Percentiles rank a stretch among this genome's conserved stretches.
phyloP scores from a whole-genome alignment of 2,329 filamentous ascomycete genomes.

The Acrodontium crateriforme region DNA sequence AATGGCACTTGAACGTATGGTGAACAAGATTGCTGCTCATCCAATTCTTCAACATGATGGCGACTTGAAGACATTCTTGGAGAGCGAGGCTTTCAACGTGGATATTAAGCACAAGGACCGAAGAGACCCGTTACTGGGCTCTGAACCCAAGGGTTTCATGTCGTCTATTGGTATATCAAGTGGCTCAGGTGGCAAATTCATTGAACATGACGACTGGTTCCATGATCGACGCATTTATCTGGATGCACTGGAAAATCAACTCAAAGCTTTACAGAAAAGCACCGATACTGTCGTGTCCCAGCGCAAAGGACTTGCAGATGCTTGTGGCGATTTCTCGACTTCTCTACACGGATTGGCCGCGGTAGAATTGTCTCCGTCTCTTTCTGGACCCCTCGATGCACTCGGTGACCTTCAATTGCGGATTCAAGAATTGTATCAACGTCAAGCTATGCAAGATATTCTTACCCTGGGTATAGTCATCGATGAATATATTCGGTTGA shows the following conservation, averaged over 20 bases:
- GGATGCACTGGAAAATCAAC: conserved; percentile 81
- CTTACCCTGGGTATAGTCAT: conserved; percentile 94
- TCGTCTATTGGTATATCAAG: conserved; percentile 37
- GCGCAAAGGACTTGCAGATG: conserved; percentile 84
- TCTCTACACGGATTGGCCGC: conserved; percentile 86
- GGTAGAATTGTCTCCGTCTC: conserved; percentile 77
- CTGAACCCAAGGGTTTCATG: conserved; percentile 84
- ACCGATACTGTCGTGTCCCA: conserved; percentile 88
- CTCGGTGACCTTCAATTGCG: conserved; percentile 87
- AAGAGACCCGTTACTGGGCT: conserved; percentile 63
- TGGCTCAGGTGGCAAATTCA: conserved; percentile 67
- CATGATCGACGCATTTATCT: conserved; percentile 91
- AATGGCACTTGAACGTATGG: conserved; percentile 88
- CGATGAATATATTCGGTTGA: conserved; percentile 93
- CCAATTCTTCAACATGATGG: conserved; percentile 82
- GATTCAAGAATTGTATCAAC: conserved; percentile 87
- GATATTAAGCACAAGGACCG: conserved; percentile 97
- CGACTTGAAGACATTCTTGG: conserved; percentile 89
- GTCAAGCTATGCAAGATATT: conserved; percentile 92
- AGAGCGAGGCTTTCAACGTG: conserved; percentile 89
- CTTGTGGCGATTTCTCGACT: conserved; percentile 81
- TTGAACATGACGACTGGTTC: conserved; percentile 99
- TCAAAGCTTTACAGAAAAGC: conserved; percentile 73
- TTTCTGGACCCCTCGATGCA: conserved; percentile 80
- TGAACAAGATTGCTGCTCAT: conserved; percentile 88